These are phyloP conservation scores for Corrigiola litoralis DNA, from an alignment of 179 eudicot genomes.

Conservation along the genomic window DNA sequence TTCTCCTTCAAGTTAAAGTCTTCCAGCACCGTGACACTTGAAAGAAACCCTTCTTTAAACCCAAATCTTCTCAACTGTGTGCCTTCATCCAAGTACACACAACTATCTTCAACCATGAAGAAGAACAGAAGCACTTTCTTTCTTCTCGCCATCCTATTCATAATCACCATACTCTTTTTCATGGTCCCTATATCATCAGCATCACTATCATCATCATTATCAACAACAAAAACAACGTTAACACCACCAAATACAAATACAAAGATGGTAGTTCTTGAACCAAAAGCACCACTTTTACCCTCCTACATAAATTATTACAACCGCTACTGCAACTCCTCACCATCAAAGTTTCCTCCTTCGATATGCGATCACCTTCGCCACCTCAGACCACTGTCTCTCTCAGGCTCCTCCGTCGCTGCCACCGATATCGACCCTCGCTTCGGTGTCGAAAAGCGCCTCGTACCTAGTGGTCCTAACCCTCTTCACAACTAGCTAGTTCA, in stretches of 20 bases:
- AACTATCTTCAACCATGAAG: not conserved
- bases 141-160: slow-evolving; percentile 5
- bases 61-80: not conserved
- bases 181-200: not conserved
- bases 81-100: not conserved
- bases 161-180: not conserved
- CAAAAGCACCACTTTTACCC: not conserved
- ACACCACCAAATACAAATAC: not conserved
- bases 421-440: slow-evolving; percentile 58
- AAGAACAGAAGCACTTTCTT: not conserved
- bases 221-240: not conserved
- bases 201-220: not conserved
- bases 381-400: slow-evolving; percentile 17
- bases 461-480: slow-evolving; percentile 89
- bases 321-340: slow-evolving; percentile 13
- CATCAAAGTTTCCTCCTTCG: slow-evolving; percentile 26
- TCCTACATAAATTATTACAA: slow-evolving; percentile 15
- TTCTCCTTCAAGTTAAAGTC: not conserved
- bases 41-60: not conserved
- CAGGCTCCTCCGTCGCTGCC: slow-evolving; percentile 13
- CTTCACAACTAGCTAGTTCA: slow-evolving; percentile 46
- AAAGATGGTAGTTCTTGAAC: slow-evolving; percentile 12
- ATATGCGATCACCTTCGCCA: slow-evolving; percentile 27
- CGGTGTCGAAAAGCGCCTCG: slow-evolving; percentile 74
- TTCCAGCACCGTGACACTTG: not conserved